A percentile compares a stretch with the other conserved stretches of the same genome.
Conservation (phyloP, 345 rosid genomes). For the Arabis alpina region DNA sequence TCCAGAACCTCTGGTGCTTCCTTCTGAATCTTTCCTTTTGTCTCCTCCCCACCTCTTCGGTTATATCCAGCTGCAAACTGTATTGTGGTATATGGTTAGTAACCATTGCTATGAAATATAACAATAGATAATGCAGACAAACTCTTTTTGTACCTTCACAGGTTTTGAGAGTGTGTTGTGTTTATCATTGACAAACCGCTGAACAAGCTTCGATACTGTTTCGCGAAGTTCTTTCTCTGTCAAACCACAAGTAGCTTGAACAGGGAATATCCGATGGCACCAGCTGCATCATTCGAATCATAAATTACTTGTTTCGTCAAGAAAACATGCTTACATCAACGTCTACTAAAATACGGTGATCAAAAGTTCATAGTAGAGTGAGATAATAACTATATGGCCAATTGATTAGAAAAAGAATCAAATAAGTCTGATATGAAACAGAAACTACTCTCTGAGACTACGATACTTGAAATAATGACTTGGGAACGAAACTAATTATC, state of each 20-base stretch:
- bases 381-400: constrained; percentile 1
- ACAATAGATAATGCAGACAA: background rate
- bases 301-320: constrained; percentile 12
- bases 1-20: constrained; percentile 47
- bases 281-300: constrained; percentile 61
- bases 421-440: constrained; percentile 13
- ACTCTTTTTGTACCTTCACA: constrained; percentile 57
- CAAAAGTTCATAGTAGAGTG: constrained; percentile 1
- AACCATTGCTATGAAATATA: background rate
- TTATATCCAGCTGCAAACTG: constrained; percentile 93
- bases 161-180: constrained; percentile 52
- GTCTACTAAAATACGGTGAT: constrained; percentile 8
- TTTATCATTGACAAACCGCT: constrained; percentile 59
- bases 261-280: constrained; percentile 94
- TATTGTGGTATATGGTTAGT: background rate
- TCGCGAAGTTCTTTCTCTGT: constrained; percentile 71
- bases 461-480: background rate
- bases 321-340: constrained; percentile 16
- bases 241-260: constrained; percentile 85
- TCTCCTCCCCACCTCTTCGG: constrained; percentile 85
- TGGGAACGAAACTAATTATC: constrained; percentile 11
- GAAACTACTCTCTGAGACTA: constrained; percentile 18
- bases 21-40: constrained; percentile 48
- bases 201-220: constrained; percentile 77
- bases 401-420: background rate